Conservation (phyloP, 257 asterid genomes). For the Solanum raphanifolium region DNA sequence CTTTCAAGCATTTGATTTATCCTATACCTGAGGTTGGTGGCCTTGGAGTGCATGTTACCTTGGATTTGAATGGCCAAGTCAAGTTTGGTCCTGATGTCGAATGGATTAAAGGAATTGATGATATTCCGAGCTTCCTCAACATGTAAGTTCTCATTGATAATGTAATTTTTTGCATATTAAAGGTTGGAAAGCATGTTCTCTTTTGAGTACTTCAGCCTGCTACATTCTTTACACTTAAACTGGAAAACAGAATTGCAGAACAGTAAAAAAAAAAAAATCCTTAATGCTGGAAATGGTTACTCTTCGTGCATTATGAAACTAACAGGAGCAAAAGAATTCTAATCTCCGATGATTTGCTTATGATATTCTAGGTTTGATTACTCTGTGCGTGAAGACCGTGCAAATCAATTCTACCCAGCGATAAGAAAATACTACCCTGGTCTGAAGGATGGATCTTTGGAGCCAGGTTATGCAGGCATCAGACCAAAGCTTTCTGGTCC, state of each 20-base stretch:
- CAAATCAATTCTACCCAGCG: slow-evolving; percentile 51
- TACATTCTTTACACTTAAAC: neutral
- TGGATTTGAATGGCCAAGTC: slow-evolving; percentile 76
- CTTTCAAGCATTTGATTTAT: slow-evolving; percentile 67
- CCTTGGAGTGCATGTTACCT: slow-evolving; percentile 86
- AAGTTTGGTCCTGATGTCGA: slow-evolving; percentile 92
- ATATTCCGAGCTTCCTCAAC: slow-evolving; percentile 59
- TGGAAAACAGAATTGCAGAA: neutral
- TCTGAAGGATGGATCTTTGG: slow-evolving; percentile 57
- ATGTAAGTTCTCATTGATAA: slow-evolving; percentile 32
- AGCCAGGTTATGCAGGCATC: slow-evolving; percentile 78
- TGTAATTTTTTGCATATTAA: neutral
- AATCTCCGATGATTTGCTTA: neutral
- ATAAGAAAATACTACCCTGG: slow-evolving; percentile 69
- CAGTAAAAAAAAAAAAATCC: neutral
- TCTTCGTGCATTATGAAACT: neutral
- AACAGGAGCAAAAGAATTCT: neutral
- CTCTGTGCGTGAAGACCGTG: slow-evolving; percentile 50
- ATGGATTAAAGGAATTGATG: slow-evolving; percentile 71
- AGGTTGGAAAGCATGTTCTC: neutral
- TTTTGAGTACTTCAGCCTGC: neutral
- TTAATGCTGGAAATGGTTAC: neutral
- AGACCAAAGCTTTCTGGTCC: slow-evolving; percentile 77
- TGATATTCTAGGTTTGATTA: slow-evolving; percentile 51
- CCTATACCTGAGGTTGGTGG: slow-evolving; percentile 97